Evolutionary conservation across 2,329 filamentous ascomycete species (phyloP), one percentile per base, ranked within the genome.

Genomic region (Mycocentrospora acerina): DNA sequence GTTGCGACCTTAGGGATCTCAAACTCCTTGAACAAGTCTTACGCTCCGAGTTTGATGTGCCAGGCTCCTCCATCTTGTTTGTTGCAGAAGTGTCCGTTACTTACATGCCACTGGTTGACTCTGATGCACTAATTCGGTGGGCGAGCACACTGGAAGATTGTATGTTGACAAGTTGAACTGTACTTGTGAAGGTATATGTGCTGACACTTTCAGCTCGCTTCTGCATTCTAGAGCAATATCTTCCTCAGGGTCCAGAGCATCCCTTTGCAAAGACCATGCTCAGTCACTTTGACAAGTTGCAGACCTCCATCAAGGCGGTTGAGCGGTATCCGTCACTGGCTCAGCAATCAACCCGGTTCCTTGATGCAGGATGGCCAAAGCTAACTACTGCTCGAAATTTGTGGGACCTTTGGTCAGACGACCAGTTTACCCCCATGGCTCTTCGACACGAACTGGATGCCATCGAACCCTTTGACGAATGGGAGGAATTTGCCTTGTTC

Each of bases 401-500:
- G 9, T 95, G 90, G 88, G 79, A 89, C 38, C 73, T 90, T 1
- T 96, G 90, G 90, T 81, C 78, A 9, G 81, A 86, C 49, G 72
- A 81, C 11, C 60, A 70, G 3, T 90, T 90, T 62, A 68, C 95
- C 14, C 74, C 73, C 5, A 58, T 75, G 1, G 67, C 74, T 1
- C 77, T 88, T 45, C 78, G 88, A 47, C 70, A 62, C 24, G 70
- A 69, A 9, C 69, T 96, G 11, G 85, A 95, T 53, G 60, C 70
- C 1, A 67, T 90, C 12, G 91, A 96, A 59, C 82, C 85, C 1
- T 96, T 97, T 60, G 91, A 97, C 64, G 90, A 96, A 67, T 95
- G 89, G 89, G 91, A 97, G 66, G 91, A 96, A 57, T 90, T 96
- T 60, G 83, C 86, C 2, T 72, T 95, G 1, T 95, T 94, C 64